phyloP scores from a whole-genome alignment of 2,329 filamentous ascomycete species.

The Aspergillus cejpii region DNA sequence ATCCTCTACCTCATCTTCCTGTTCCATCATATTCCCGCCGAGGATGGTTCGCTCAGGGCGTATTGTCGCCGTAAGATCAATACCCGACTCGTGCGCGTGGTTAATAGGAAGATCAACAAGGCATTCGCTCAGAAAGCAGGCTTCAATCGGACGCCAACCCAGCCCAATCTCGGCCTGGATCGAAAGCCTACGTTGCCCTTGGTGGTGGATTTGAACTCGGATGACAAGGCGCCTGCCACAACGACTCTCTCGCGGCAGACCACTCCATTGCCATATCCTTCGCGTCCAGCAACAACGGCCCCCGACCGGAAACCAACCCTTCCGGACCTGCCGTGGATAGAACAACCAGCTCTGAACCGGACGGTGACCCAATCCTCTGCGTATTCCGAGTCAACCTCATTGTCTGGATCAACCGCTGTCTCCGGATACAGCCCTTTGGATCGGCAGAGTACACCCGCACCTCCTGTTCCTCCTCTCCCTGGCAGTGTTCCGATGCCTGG shows the following conservation, averaged over 20 bases:
- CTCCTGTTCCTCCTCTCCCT: conserved; percentile 30
- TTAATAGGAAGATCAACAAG: conserved; percentile 79
- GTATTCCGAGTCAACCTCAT: conserved; percentile 50
- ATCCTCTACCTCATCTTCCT: conserved; percentile 83
- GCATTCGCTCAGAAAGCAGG: conserved; percentile 70
- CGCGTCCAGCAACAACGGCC: conserved; percentile 51
- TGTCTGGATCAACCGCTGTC: conserved; percentile 27
- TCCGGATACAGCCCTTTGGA: conserved; percentile 35
- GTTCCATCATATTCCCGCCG: conserved; percentile 80
- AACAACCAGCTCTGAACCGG: conserved; percentile 38
- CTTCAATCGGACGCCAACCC: conserved; percentile 48
- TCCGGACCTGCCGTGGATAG: conserved; percentile 33
- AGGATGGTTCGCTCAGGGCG: conserved; percentile 70
- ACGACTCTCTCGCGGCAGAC: conserved; percentile 43
- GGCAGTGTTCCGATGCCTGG: conserved; percentile 19
- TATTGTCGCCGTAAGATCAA: conserved; percentile 94
- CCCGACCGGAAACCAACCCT: conserved; percentile 32
- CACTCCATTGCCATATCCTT: conserved; percentile 58
- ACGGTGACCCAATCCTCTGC: conserved; percentile 44
- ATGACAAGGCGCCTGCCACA: conserved; percentile 31
- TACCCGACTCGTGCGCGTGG: conserved; percentile 73
- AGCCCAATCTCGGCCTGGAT: conserved; percentile 27
- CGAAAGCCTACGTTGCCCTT: conserved; percentile 54
- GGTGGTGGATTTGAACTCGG: conserved; percentile 47
- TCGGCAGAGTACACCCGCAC: conserved; percentile 22